Evolutionary conservation across 1,284 basidiomycete species (phyloP), one percentile per base, ranked within the genome.

Genomic region (Neotropicomus parvogracilis): DNA sequence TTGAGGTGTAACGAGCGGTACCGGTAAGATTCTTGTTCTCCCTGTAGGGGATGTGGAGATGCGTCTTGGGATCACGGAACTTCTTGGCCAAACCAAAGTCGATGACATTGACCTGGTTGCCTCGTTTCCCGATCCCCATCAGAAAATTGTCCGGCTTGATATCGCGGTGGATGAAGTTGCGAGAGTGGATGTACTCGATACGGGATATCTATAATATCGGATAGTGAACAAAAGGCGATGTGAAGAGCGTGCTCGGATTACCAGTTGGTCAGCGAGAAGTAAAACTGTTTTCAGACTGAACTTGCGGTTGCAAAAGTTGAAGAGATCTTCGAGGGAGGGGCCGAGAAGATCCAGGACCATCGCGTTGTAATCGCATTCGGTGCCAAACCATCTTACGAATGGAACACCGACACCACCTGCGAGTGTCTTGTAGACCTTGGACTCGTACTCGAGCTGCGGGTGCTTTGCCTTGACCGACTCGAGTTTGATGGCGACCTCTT

Each of bases 1-100:
- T 98, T 24, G 94, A 97, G 1, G 95, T 99, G 80, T 99, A 99
- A 49, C 95, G 91, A 54, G 95, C 97, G 20, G 97, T 99, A 56
- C 97, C 97, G 1, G 95, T 99, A 60, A 99, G 73, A 70, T 98
- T 99, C 88, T 99, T 98, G 83, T 99, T 98, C 84, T 99, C 97
- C 63, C 95, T 83, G 81, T 99, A 99, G 4, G 95, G 95, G 59
- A 99, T 99, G 71, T 99, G 97, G 37, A 98, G 81, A 70, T 99
- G 95, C 47, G 97, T 99, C 84, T 97, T 98, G 36, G 95, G 95
- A 76, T 99, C 95, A 53, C 97, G 84, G 81, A 97, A 99, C 77
- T 98, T 98, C 80, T 99, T 99, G 37, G 97, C 95, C 45, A 99
- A 81, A 77, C 97, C 97, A 58, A 99, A 99, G 70, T 99, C 97